Evolutionary conservation across 345 rosid species (phyloP), one percentile per base, ranked within the genome.

Genomic region (Syzygium aqueum): DNA sequence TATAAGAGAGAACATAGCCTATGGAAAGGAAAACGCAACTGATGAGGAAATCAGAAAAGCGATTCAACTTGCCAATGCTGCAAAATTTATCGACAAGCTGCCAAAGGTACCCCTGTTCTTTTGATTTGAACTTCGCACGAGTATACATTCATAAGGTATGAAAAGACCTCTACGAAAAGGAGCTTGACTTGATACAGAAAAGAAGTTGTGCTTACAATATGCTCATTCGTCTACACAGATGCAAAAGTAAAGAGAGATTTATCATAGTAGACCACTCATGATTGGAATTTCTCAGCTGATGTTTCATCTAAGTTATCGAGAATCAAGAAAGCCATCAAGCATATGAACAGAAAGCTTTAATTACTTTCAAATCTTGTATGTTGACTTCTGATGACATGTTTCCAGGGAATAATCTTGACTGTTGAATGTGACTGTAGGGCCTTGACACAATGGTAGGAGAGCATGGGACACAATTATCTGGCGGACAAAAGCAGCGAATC

Each of bases 401-500:
- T 30, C 3, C 17, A 61, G 13, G 30, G 5, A 27, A 37, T 84
- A 37, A 65, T 88, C 53, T 77, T 43, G 65, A 27, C 49, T 6
- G 49, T 67, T 12, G 80, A 33, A 67, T 67, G 46, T 40, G 25
- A 33, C 49, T 51, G n/a, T 1, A 97, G 98, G 98, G 97, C 40
- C 92, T 97, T 56, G 94, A 95, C 84, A 96, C 99, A 14, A 94
- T 94, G 97, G 98, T 95, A 2, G 98, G 99, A 15, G 98, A 96
- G 91, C 96, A 95, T 77, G 99, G 98, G 43, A 93, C 97, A 50
- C 98, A 95, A 86, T 89, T 97, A 57, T 94, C 95, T 10, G 95
- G 96, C 1, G 95, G 96, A n/a, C 94, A 94, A 87, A 94, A 94
- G 91, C 93, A 93, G 89, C 89, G 97, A 85, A 90, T 93, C 54